Evolutionary conservation across 208 protist genomes (phyloP).

Genomic region (Leishmania mexicana): DNA sequence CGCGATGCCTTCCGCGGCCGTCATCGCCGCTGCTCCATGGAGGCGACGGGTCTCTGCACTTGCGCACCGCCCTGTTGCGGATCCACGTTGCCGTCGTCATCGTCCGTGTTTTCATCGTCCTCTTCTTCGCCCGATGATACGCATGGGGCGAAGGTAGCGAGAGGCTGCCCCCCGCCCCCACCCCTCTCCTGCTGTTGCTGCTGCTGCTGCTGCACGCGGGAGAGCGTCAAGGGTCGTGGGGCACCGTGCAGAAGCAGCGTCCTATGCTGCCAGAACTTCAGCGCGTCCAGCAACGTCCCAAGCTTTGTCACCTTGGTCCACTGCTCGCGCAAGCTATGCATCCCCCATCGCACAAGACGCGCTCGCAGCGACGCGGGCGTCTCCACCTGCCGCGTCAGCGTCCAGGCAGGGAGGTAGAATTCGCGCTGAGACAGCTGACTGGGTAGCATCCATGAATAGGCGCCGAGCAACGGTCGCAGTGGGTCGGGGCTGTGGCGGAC

Average conservation of each 20-base stretch:
- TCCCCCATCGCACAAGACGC: conserved; percentile 47
- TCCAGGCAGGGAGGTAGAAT: conserved; percentile 51
- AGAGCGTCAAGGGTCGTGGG: conserved; percentile 38
- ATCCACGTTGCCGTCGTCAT: background rate
- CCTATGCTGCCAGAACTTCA: conserved; percentile 43
- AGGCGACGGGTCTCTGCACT: background rate
- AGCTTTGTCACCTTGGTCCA: conserved; percentile 85
- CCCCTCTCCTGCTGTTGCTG: background rate
- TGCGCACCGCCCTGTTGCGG: background rate
- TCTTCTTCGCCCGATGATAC: conserved; percentile 27
- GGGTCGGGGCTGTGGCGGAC: conserved; percentile 61
- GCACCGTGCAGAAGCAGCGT: conserved; percentile 33
- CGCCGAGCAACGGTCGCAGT: conserved; percentile 62
- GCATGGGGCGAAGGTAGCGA: conserved; percentile 14
- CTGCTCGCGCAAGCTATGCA: conserved; percentile 67
- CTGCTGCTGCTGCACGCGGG: conserved; percentile 30
- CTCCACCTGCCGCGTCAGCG: conserved; percentile 45
- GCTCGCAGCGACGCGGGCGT: conserved; percentile 48
- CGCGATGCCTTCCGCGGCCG: background rate
- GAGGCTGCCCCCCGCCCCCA: background rate
- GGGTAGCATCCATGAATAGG: conserved; percentile 76
- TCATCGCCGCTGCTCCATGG: background rate
- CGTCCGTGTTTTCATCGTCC: conserved; percentile 3
- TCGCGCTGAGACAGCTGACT: conserved; percentile 52
- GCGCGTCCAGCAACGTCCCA: conserved; percentile 54